phyloP scores from a whole-genome alignment of 2,329 filamentous ascomycete genomes.

The Alternaria consortialis region DNA sequence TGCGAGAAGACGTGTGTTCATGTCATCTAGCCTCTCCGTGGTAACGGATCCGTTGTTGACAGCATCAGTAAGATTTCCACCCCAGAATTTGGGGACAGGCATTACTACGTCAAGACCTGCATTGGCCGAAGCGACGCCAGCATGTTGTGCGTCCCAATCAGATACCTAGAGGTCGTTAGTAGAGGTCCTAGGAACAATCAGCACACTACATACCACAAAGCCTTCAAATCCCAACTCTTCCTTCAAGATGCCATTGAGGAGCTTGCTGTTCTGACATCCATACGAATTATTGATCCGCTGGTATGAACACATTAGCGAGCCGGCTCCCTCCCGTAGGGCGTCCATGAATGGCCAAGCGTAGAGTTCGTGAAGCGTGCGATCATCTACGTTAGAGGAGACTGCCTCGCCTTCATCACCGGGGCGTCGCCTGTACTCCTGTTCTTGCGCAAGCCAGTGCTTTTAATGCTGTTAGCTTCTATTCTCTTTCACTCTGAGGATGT shows the following conservation, averaged over 20 bases:
- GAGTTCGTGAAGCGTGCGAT: slow-evolving; percentile 71
- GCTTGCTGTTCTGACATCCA: slow-evolving; percentile 48
- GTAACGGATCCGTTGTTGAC: slow-evolving; percentile 42
- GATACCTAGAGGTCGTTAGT: slow-evolving; percentile 16
- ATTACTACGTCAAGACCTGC: slow-evolving; percentile 60
- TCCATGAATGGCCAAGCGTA: slow-evolving; percentile 74
- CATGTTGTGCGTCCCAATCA: slow-evolving; percentile 58
- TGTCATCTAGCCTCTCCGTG: slow-evolving; percentile 38
- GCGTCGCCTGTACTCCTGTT: slow-evolving; percentile 62
- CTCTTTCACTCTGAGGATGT: not conserved
- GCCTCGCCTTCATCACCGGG: slow-evolving; percentile 61
- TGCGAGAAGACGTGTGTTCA: slow-evolving; percentile 43
- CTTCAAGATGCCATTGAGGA: slow-evolving; percentile 62
- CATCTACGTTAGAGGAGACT: slow-evolving; percentile 69
- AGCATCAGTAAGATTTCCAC: slow-evolving; percentile 40
- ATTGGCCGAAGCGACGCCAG: slow-evolving; percentile 55
- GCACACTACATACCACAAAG: slow-evolving; percentile 45
- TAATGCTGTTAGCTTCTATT: slow-evolving; percentile 32
- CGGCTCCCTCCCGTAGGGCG: slow-evolving; percentile 65
- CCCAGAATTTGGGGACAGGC: slow-evolving; percentile 46
- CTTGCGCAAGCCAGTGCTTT: slow-evolving; percentile 57
- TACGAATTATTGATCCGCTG: slow-evolving; percentile 46
- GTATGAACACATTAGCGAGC: slow-evolving; percentile 67
- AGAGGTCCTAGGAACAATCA: not conserved
- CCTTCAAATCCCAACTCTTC: slow-evolving; percentile 60